Base-by-base conservation (phyloP, 2,329 filamentous ascomycete genomes). In the Saccharata proteae region DNA sequence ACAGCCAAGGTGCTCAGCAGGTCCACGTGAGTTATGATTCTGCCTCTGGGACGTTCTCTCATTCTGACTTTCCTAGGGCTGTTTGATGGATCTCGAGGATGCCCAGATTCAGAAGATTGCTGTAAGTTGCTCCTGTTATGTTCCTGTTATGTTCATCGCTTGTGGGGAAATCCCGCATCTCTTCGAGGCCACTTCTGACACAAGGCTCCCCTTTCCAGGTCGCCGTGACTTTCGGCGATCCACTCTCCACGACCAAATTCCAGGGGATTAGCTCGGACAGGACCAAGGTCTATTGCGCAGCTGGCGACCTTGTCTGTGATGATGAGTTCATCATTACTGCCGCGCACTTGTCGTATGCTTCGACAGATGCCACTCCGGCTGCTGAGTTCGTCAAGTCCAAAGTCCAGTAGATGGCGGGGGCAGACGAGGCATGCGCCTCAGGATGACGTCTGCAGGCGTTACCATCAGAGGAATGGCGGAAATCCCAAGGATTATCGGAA, bases 31-130 rank as follows among this genome's bases (percentile, higher is more conserved):
- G n/a, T n/a, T n/a, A n/a, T n/a, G 47, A 45, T 17, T 43, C 47
- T 6, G 47, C 50, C 37, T 37, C 43, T 64, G 58, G 40, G 62
- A 59, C 36, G 57, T 51, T 26, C 45, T 44, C n/a, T 50, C 17
- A 11, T 21, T 5, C 26, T 17, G 9, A 5, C 6, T 13, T 16
- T 5, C 16, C 20, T 18, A 26, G n/a, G 31, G 31, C 13, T 27
- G 24, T 15, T 20, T 33, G 11, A 33, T 28, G 4, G 7, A 28
- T 10, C 15, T 33, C 14, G 20, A 19, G 24, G 19, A 13, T 4
- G 20, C 5, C 18, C 14, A 20, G 19, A 19, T 18, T 4, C 6
- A 16, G 13, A 28, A 27, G n/a, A 26, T 33, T 2, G 31, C 31
- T 4, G 30, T 32, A 26, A 20, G 30, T 32, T 6, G 5, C 16